Evolutionary conservation across 164 flowering plant species (phyloP).

Genomic region (Annona cherimola): DNA sequence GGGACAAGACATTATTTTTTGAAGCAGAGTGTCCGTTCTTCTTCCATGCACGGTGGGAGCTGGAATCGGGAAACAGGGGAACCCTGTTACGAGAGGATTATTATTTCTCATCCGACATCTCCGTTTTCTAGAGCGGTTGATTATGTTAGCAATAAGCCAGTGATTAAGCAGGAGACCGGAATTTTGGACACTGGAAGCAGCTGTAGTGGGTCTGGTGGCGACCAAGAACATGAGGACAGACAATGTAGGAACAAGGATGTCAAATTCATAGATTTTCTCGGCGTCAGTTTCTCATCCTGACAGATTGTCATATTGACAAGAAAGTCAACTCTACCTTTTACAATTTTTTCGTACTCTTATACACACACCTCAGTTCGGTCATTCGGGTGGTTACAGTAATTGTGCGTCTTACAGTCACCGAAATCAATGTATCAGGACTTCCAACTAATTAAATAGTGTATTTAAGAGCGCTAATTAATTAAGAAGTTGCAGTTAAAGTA

Average conservation of each 20-base stretch:
- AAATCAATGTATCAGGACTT: too few relatives aligned
- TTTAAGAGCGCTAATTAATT: too few relatives aligned
- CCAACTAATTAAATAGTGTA: too few relatives aligned
- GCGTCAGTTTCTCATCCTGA: conserved; percentile 63
- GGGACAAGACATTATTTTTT: conserved; percentile 15
- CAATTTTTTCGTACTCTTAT: too few relatives aligned
- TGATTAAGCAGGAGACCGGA: conserved; percentile 14
- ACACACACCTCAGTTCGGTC: too few relatives aligned
- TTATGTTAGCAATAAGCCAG: conserved; percentile 4
- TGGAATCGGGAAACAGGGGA: conserved; percentile 9
- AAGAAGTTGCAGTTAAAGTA: too few relatives aligned
- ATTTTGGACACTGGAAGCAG: conserved; percentile 12
- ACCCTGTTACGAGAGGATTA: conserved; percentile 18
- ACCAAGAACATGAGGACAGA: conserved; percentile 27
- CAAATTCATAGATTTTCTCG: conserved; percentile 79
- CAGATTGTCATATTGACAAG: too few relatives aligned
- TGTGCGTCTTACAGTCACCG: too few relatives aligned
- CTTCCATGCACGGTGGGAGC: conserved; percentile 18
- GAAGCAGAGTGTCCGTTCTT: conserved; percentile 10
- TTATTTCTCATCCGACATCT: conserved; percentile 15
- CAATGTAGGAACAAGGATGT: conserved; percentile 31
- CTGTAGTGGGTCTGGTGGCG: conserved; percentile 12
- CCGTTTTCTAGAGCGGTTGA: conserved; percentile 15
- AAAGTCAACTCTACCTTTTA: too few relatives aligned
- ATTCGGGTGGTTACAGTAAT: too few relatives aligned